These are phyloP conservation scores for Kuraishia floccosa DNA, from an alignment of 805 yeast genomes.

Conservation along the genomic window DNA sequence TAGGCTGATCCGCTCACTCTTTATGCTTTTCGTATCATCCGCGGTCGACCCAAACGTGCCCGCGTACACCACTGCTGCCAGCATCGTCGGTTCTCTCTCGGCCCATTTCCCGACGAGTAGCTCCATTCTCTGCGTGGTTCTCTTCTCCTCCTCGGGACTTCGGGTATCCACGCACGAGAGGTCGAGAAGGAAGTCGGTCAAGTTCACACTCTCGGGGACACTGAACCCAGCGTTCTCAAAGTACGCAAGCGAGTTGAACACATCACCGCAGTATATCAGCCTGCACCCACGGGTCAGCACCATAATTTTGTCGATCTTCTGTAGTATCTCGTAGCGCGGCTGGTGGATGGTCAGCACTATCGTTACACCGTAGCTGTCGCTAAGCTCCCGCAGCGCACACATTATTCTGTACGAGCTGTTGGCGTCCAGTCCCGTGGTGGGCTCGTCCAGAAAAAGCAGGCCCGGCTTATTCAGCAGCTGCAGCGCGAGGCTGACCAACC, in stretches of 20 bases:
- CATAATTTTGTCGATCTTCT: constrained; percentile 49
- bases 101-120: constrained; percentile 18
- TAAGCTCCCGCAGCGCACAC: constrained; percentile 39
- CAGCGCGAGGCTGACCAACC: constrained; percentile 59
- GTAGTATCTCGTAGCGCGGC: constrained; percentile 60
- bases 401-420: constrained; percentile 52
- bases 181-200: constrained; percentile 23
- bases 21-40: constrained; percentile 11
- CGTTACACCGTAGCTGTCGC: constrained; percentile 44
- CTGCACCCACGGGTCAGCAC: constrained; percentile 50
- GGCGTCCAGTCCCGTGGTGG: constrained; percentile 73
- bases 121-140: constrained; percentile 14
- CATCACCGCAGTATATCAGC: constrained; percentile 8
- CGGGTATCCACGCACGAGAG: constrained; percentile 24
- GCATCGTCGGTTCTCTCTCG: constrained; percentile 1
- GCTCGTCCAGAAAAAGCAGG: constrained; percentile 62
- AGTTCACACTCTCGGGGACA: constrained; percentile 6
- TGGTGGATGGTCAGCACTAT: constrained; percentile 64
- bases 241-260: constrained; percentile 4
- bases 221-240: constrained; percentile 5
- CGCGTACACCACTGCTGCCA: not conserved
- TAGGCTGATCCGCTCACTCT: constrained; percentile 13
- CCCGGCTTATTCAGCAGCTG: constrained; percentile 62
- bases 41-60: constrained; percentile 1
- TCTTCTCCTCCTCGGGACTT: constrained; percentile 14